Evolutionary conservation across 192 early-diverging fungal genomes (phyloP), one percentile per base, ranked within the genome.

Genomic region (Entomortierella lignicola): DNA sequence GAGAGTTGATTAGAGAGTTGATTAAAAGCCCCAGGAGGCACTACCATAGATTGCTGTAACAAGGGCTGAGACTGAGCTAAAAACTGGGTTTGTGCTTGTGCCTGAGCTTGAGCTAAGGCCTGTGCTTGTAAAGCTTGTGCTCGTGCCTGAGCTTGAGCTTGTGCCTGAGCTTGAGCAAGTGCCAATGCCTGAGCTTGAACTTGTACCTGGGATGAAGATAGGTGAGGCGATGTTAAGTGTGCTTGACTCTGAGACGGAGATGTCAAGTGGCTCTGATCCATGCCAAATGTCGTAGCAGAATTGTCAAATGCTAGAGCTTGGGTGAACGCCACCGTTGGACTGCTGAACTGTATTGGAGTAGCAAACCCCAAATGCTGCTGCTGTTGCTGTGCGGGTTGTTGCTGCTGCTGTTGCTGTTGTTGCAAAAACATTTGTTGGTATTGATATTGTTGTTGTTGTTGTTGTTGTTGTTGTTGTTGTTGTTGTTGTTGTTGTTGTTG

Each of bases 121-220:
- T 59, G 66, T 32, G 42, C 44, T 23, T 48, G 50, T 17, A 39
- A 42, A 26, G 56, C 56, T 29, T 82, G 72, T 30, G 81, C 80
- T 31, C 67, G 61, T 21, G 70, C 77, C 39, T 85, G 82, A 0
- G 74, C 80, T 30, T 81, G 74, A 0, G 79, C 82, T 65, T 83
- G 84, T 13, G 37, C 57, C 37, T 59, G 57, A 0, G 69, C 69
- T 23, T 57, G 60, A 17, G 53, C 43, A 41, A 43, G 56, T 18
- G 44, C 58, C 27, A 52, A 30, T 18, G 53, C 60, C n/a, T 65
- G 70, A 17, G 69, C 82, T 15, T 81, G 64, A 11, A 65, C 77
- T 53, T 82, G 82, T 15, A 67, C 60, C 41, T 85, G 86, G 17
- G 65, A 56, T 66, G 83, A 83, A 4, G 72, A 42, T 53, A 67